phyloP scores from a whole-genome alignment of 2,329 filamentous ascomycete genomes.

The Cladophialophora carrionii region DNA sequence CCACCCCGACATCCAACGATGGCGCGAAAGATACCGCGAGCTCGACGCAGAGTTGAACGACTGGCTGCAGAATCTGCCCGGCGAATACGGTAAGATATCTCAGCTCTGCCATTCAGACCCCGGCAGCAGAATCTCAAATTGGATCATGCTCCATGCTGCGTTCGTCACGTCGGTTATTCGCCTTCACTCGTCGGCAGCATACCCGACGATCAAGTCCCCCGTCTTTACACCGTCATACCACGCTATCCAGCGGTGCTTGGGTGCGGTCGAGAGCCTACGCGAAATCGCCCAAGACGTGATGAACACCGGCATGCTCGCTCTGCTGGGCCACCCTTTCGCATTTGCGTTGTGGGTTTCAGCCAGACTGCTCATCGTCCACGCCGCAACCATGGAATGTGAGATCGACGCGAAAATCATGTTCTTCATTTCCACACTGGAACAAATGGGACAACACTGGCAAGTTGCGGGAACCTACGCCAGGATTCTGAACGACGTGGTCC shows the following conservation, averaged over 20 bases:
- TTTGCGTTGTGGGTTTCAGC: slow-evolving; percentile 81
- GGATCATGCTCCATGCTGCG: slow-evolving; percentile 89
- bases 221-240: slow-evolving; percentile 87
- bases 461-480: slow-evolving; percentile 81
- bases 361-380: slow-evolving; percentile 82
- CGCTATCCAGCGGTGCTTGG: slow-evolving; percentile 79
- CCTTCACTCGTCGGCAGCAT: slow-evolving; percentile 87
- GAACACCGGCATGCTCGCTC: slow-evolving; percentile 72
- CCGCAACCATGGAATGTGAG: slow-evolving; percentile 62
- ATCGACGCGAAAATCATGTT: slow-evolving; percentile 77
- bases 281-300: slow-evolving; percentile 78
- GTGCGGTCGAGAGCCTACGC: slow-evolving; percentile 80
- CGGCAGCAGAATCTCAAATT: slow-evolving; percentile 54
- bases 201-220: slow-evolving; percentile 82
- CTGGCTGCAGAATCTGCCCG: slow-evolving; percentile 82
- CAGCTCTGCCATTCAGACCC: slow-evolving; percentile 70
- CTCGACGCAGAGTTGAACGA: slow-evolving; percentile 76
- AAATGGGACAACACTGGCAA: slow-evolving; percentile 83
- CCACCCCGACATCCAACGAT: slow-evolving; percentile 80
- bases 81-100: slow-evolving; percentile 81
- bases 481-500: slow-evolving; percentile 78
- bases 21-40: slow-evolving; percentile 84
- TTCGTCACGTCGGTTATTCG: slow-evolving; percentile 91
- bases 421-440: slow-evolving; percentile 78
- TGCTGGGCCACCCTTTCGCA: slow-evolving; percentile 89